phyloP scores from a whole-genome alignment of 2,329 filamentous ascomycete genomes.

The Diaporthe batatas region DNA sequence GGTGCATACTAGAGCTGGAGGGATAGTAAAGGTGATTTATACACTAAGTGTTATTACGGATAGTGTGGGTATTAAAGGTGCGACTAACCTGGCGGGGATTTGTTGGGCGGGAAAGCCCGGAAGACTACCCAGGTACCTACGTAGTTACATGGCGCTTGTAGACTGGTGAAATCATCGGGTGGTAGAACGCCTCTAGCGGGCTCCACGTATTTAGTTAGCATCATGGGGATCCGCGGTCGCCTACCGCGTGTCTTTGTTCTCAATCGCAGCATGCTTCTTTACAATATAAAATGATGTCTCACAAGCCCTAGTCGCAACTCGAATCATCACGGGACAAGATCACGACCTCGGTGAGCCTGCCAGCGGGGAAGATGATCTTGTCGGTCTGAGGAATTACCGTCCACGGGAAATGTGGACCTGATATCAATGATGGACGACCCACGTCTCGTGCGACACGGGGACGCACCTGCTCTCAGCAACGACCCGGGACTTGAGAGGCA shows the following conservation, averaged over 20 bases:
- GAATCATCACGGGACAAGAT: background rate
- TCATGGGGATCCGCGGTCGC: background rate
- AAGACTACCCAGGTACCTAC: background rate
- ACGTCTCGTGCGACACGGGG: no score
- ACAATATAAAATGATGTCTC: constrained; percentile 2
- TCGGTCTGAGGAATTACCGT: background rate
- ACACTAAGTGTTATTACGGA: no score
- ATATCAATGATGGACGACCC: no score
- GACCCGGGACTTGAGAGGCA: no score
- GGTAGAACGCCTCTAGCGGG: constrained; percentile 14
- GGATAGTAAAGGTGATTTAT: no score
- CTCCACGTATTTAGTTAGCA: constrained; percentile 19
- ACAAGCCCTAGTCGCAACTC: background rate
- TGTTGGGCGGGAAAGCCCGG: no score
- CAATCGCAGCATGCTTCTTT: constrained; percentile 13
- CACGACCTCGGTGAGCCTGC: background rate
- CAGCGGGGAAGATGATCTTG: background rate
- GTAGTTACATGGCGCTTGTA: constrained; percentile 21
- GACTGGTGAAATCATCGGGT: constrained; percentile 4
- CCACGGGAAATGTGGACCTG: background rate
- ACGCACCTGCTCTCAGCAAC: no score
- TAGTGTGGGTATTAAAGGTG: no score
- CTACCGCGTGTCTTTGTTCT: background rate
- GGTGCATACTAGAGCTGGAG: no score
- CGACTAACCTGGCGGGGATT: no score